Evolutionary conservation across 1,139 yeast species (phyloP), one percentile per base, ranked within the genome.

Genomic region (Hemisphaericaspora subhashii): DNA sequence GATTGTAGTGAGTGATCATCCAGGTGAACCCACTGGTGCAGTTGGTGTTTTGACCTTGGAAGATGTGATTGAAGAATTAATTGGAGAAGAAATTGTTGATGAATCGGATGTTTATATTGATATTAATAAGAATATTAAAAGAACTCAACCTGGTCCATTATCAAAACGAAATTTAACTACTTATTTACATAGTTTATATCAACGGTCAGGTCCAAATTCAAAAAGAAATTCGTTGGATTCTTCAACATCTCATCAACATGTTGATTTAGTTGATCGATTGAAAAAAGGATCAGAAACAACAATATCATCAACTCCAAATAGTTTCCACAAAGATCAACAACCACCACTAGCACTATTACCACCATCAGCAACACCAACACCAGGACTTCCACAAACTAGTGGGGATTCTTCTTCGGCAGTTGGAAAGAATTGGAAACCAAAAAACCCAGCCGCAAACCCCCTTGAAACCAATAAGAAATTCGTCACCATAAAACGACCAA

Each of bases 41-140:
- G 60, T 85, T 27, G 98, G 98, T 46, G 96, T 92, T 6, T 69
- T 92, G 36, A 92, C 98, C 1, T 71, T 92, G 45, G 98, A 92
- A 62, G 98, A 92, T 60, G 98, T 92, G 12, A 92, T 92, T 56
- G 98, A 92, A 62, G 98, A 92, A 62, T 74, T 92, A 51, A 92
- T 92, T 63, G 98, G 98, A 41, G 98, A 92, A 62, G 98, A 92
- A 60, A 92, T 92, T 54, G 90, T 92, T 37, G 98, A 92, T 58
- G 98, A 92, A 62, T 81, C 90, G n/a, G 98, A 92, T 58, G 98
- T 90, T 18, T 90, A 86, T 57, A 78, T 90, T 43, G 97, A 89
- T 62, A 86, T 90, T 47, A 89, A 88, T 61, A 86, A 86, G 50
- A 86, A 87, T 51, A 88, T 89, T 55, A 85, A 84, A 58, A 74